phyloP scores from a whole-genome alignment of 2,329 filamentous ascomycete genomes.

The Monosporascus ibericus region DNA sequence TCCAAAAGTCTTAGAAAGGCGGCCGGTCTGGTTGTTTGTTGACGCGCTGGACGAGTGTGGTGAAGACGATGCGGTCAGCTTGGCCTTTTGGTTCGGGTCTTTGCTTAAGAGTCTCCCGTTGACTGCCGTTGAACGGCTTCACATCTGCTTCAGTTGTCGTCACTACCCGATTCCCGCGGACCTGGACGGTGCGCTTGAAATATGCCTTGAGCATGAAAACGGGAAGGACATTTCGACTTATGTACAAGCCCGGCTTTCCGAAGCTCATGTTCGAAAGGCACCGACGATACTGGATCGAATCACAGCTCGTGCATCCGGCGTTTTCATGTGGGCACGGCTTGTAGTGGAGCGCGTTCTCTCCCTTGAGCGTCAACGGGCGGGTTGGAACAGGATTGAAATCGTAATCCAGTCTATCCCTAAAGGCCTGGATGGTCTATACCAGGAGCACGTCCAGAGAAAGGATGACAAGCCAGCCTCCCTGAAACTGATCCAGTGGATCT shows the following conservation, averaged over 20 bases:
- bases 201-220: too few species aligned
- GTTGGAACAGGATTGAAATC: too few species aligned
- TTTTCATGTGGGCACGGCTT: constrained; percentile 34
- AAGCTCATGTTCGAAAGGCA: constrained; percentile 2
- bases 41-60: constrained; percentile 43
- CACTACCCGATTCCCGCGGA: too few species aligned
- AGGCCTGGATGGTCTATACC: constrained; percentile 31
- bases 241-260: constrained; percentile 11
- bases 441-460: constrained; percentile 29
- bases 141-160: not conserved
- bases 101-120: constrained; percentile 34
- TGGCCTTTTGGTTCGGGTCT: constrained; percentile 20
- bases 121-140: constrained; percentile 17
- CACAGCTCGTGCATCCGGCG: constrained; percentile 28
- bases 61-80: constrained; percentile 15
- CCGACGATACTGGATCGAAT: constrained; percentile 25
- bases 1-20: not conserved
- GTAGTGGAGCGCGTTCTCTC: constrained; percentile 9
- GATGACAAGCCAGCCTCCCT: constrained; percentile 18
- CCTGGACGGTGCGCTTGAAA: too few species aligned
- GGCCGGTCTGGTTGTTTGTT: constrained; percentile 10
- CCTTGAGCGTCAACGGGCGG: too few species aligned
- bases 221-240: constrained; percentile 20
- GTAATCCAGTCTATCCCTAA: too few species aligned
- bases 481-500: constrained; percentile 30